Percentiles rank a stretch among this genome's conserved stretches.
These are phyloP conservation scores for Talinum fruticosum DNA, from an alignment of 148 eudicot genomes.

Conservation along the genomic window DNA sequence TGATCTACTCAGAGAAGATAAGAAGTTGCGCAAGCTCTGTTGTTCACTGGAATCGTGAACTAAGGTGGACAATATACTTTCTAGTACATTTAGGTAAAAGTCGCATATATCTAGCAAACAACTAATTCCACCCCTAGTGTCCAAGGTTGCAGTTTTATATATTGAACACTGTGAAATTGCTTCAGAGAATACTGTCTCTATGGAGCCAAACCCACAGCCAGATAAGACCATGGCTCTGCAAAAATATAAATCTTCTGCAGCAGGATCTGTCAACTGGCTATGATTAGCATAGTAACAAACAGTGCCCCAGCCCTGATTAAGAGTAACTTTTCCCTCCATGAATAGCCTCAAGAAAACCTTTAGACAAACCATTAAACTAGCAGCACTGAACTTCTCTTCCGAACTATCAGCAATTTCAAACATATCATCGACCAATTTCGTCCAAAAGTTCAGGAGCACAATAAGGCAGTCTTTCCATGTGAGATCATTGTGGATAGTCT, in stretches of 20 bases:
- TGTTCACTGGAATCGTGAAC: conserved; percentile 47
- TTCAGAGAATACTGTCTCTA: conserved; percentile 52
- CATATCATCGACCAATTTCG: conserved; percentile 63
- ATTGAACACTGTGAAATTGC: conserved; percentile 36
- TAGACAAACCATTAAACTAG: conserved; percentile 52
- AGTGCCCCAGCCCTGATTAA: conserved; percentile 64
- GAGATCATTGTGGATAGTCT: conserved; percentile 33
- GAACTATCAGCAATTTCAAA: conserved; percentile 41
- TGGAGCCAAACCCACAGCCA: conserved; percentile 63
- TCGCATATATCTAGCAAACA: conserved; percentile 49
- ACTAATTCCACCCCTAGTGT: conserved; percentile 19
- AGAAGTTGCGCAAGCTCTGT: conserved; percentile 39
- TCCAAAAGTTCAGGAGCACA: conserved; percentile 72
- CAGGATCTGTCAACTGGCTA: conserved; percentile 34
- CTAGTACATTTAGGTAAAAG: conserved; percentile 60
- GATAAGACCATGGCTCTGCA: conserved; percentile 77
- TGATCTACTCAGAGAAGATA: conserved; percentile 69
- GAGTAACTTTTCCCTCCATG: conserved; percentile 48
- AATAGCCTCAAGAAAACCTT: conserved; percentile 49
- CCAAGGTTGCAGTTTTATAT: conserved; percentile 24
- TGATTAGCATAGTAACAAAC: conserved; percentile 44
- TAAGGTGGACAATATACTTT: conserved; percentile 53
- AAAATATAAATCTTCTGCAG: conserved; percentile 45
- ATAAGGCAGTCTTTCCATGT: conserved; percentile 62
- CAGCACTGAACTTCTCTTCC: conserved; percentile 40